These are phyloP conservation scores for Isatis tinctoria DNA, from an alignment of 345 rosid species.

Conservation along the genomic window DNA sequence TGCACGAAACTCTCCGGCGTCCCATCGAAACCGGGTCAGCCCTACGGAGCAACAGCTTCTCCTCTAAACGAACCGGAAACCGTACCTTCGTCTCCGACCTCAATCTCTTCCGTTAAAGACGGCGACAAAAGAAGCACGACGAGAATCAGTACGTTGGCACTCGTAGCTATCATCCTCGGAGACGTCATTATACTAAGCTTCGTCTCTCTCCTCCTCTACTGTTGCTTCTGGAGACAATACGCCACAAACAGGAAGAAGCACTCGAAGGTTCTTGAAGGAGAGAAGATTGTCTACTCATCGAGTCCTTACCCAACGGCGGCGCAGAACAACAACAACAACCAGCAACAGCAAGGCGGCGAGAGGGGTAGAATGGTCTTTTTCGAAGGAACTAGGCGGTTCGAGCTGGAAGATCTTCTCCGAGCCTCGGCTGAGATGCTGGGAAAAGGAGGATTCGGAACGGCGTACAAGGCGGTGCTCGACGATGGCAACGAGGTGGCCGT, in stretches of 20 bases:
- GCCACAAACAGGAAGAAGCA: slow-evolving; percentile 39
- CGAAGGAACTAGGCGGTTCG: slow-evolving; percentile 71
- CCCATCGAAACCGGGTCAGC: slow-evolving; percentile 57
- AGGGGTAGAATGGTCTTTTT: slow-evolving; percentile 89
- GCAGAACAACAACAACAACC: neutral
- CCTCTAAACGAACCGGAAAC: slow-evolving; percentile 45
- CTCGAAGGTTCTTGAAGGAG: slow-evolving; percentile 67
- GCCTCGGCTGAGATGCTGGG: slow-evolving; percentile 99
- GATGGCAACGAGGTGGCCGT: slow-evolving; percentile 86
- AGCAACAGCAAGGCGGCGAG: slow-evolving; percentile 44
- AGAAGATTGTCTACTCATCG: slow-evolving; percentile 85
- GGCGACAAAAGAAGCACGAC: slow-evolving; percentile 10
- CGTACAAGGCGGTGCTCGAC: slow-evolving; percentile 87
- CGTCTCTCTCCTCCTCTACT: slow-evolving; percentile 72
- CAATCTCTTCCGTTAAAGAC: slow-evolving; percentile 34
- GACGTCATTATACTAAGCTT: slow-evolving; percentile 57
- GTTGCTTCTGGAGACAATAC: slow-evolving; percentile 85
- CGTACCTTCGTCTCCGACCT: slow-evolving; percentile 65
- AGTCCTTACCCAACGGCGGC: slow-evolving; percentile 64
- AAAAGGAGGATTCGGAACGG: slow-evolving; percentile 89
- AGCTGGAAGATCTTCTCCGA: slow-evolving; percentile 79
- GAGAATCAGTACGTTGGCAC: slow-evolving; percentile 52
- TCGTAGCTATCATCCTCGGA: slow-evolving; percentile 66
- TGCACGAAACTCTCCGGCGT: slow-evolving; percentile 38
- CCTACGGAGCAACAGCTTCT: slow-evolving; percentile 59